Conservation (phyloP, 2,329 filamentous ascomycete species). For the Aureobasidium pullulans region DNA sequence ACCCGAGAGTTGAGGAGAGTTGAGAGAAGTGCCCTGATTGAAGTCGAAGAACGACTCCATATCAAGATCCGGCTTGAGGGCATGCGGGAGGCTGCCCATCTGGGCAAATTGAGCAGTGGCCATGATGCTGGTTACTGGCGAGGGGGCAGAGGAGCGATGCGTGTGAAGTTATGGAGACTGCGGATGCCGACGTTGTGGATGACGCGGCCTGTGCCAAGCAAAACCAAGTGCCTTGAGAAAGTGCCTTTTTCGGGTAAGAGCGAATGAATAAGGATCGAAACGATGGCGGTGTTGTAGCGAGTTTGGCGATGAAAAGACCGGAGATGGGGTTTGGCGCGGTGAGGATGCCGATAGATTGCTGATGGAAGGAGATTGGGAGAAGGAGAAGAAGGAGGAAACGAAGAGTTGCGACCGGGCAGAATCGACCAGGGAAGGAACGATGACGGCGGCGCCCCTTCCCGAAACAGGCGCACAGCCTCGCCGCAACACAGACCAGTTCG, state of each 20-base stretch:
- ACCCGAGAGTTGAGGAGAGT: slow-evolving; percentile 25
- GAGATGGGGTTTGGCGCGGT: not conserved
- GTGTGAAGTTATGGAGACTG: slow-evolving; percentile 12
- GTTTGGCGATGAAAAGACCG: not conserved
- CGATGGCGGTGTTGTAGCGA: not conserved
- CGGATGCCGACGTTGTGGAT: slow-evolving; percentile 13
- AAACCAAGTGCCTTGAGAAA: not conserved
- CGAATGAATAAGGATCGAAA: not conserved
- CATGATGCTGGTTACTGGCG: slow-evolving; percentile 7
- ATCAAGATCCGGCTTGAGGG: slow-evolving; percentile 31
- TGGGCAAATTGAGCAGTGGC: slow-evolving; percentile 18
- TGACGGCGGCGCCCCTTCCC: not conserved
- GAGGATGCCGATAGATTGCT: not conserved
- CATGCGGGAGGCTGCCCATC: slow-evolving; percentile 17
- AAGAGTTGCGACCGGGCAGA: slow-evolving; percentile 5
- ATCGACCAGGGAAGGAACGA: slow-evolving; percentile 7
- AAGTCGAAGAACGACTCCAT: slow-evolving; percentile 36
- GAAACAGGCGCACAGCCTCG: slow-evolving; percentile 5
- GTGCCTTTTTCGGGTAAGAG: not conserved
- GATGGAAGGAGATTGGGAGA: not conserved
- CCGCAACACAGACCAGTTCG: slow-evolving; percentile 4
- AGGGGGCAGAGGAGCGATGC: slow-evolving; percentile 11
- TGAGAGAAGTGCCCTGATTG: slow-evolving; percentile 22
- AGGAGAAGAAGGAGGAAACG: not conserved
- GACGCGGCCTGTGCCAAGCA: slow-evolving; percentile 14